Evolutionary conservation across 1,139 yeast genomes (phyloP).

Genomic region (Arxiozyma bovina): DNA sequence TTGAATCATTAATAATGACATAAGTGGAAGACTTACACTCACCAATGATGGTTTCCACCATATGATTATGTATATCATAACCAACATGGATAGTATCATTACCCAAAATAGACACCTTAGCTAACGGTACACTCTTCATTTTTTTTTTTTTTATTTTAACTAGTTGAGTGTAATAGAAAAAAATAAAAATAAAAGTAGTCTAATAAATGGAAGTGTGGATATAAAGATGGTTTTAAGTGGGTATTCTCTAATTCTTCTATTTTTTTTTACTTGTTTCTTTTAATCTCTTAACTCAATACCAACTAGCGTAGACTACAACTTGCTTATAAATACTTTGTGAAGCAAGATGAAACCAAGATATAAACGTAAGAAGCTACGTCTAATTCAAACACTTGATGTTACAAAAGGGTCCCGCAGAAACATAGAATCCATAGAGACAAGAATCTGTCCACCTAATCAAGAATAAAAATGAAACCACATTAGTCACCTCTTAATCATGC

Average conservation of each 20-base stretch:
- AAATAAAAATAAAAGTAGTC: background rate
- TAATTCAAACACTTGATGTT: too few relatives aligned
- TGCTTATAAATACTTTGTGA: too few relatives aligned
- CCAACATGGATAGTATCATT: slow-evolving; percentile 86
- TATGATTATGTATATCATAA: slow-evolving; percentile 66
- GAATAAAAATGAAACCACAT: background rate
- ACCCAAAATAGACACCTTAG: slow-evolving; percentile 67
- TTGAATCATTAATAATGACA: slow-evolving; percentile 80
- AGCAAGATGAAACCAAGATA: too few relatives aligned
- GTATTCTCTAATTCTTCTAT: too few relatives aligned
- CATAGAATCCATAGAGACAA: too few relatives aligned
- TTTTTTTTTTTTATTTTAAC: too few relatives aligned
- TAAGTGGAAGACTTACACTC: slow-evolving; percentile 78
- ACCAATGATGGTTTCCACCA: slow-evolving; percentile 57
- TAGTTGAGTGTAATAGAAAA: background rate
- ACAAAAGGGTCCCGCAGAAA: too few relatives aligned
- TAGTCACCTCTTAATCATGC: background rate
- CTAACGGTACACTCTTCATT: slow-evolving; percentile 16
- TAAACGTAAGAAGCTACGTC: too few relatives aligned
- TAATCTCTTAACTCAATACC: too few relatives aligned
- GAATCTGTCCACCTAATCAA: background rate
- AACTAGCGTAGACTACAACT: background rate
- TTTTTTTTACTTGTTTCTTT: background rate
- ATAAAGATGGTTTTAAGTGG: too few relatives aligned
- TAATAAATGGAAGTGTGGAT: background rate